Percentiles rank a stretch among this genome's conserved stretches.
phyloP scores from a whole-genome alignment of 768 basidiomycete species.

The Termitomyces sp. region DNA sequence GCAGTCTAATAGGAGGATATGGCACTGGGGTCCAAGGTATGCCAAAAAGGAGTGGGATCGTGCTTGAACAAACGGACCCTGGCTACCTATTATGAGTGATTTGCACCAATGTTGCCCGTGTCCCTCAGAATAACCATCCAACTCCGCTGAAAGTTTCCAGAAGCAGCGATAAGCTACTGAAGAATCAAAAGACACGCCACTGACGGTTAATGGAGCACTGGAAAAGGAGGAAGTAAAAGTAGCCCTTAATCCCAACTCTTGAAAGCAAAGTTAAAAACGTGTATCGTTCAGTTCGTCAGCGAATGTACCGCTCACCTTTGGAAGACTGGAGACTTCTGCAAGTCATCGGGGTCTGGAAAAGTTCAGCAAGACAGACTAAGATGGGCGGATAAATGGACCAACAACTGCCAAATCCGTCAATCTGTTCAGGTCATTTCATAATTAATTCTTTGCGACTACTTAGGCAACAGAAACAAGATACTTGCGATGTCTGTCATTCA shows the following conservation, averaged over 20 bases:
- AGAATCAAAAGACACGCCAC: conserved; percentile 12
- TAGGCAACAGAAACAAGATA: conserved; percentile 10
- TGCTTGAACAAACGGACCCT: conserved; percentile 72
- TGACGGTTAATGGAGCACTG: conserved; percentile 85
- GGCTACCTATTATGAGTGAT: conserved; percentile 67
- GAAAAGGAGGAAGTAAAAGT: conserved; percentile 92
- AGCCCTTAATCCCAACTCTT: conserved; percentile 79
- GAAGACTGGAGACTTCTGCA: conserved; percentile 72
- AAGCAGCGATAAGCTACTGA: neutral
- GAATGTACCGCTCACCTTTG: conserved; percentile 37
- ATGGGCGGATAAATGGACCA: conserved; percentile 20
- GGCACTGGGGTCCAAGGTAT: conserved; percentile 73
- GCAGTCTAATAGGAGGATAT: conserved; percentile 76
- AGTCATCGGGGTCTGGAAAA: conserved; percentile 67
- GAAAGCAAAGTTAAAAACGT: neutral
- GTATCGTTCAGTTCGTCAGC: neutral
- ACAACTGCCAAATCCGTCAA: conserved; percentile 84
- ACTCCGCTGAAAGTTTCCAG: conserved; percentile 35
- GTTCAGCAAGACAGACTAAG: neutral
- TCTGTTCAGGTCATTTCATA: conserved; percentile 29
- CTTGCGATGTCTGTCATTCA: conserved; percentile 17
- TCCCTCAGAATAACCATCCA: conserved; percentile 68
- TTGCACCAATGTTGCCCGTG: conserved; percentile 60
- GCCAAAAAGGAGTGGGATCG: conserved; percentile 81
- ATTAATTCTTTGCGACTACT: neutral